Percentiles rank a stretch among this genome's conserved stretches.
Evolutionary conservation across 2,329 filamentous ascomycete species (phyloP).

Genomic region (Ophiobolus disseminans): DNA sequence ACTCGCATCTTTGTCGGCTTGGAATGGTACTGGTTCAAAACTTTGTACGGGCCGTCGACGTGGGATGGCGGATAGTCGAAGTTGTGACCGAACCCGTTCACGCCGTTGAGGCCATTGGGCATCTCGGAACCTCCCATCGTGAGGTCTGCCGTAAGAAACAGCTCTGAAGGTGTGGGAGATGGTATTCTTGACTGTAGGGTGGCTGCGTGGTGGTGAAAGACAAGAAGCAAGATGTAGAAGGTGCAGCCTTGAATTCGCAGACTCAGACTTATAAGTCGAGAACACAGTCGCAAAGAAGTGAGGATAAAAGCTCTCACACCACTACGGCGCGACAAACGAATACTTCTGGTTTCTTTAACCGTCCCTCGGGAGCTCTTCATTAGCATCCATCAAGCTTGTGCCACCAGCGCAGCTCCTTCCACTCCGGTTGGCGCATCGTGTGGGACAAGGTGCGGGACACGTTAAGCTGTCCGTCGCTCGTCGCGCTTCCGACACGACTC

Average conservation of each 20-base stretch:
- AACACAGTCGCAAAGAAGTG: background rate
- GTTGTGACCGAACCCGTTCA: conserved; percentile 33
- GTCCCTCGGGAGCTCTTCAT: conserved; percentile 22
- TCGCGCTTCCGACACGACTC: conserved; percentile 1
- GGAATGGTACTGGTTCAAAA: conserved; percentile 44
- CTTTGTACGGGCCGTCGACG: conserved; percentile 37
- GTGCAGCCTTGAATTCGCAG: background rate
- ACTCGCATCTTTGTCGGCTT: conserved; percentile 41
- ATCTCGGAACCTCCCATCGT: conserved; percentile 41
- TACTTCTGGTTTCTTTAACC: conserved; percentile 39
- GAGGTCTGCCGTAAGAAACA: background rate
- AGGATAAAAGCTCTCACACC: conserved; percentile 18
- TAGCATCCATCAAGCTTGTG: background rate
- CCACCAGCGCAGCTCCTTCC: conserved; percentile 6
- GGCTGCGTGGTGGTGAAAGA: no score
- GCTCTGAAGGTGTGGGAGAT: background rate
- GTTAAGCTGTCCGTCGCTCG: conserved; percentile 10
- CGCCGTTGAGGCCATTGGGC: conserved; percentile 35
- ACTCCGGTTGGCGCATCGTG: conserved; percentile 14
- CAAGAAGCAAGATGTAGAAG: no score
- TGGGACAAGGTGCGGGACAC: conserved; percentile 9
- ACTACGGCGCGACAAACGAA: conserved; percentile 22
- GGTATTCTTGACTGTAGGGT: background rate
- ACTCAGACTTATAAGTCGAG: background rate
- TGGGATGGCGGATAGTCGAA: conserved; percentile 42